Evolutionary conservation across 371 early-diverging fungal species (phyloP), one percentile per base, ranked within the genome.

Genomic region (Mortierella sp.): DNA sequence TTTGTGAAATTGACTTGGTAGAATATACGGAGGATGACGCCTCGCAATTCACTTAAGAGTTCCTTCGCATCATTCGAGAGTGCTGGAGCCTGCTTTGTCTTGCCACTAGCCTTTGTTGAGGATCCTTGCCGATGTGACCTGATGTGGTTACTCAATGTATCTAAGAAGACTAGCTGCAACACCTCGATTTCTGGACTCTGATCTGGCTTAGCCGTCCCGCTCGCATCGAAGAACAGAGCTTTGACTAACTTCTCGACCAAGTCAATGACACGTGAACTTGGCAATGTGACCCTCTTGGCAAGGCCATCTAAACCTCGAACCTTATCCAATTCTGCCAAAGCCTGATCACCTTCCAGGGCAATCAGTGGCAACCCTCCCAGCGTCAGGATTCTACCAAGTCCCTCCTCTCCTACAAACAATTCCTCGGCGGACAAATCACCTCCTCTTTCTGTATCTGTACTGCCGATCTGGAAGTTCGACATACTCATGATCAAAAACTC

Each of bases 301-400:
- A 90, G 80, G 3, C 89, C 85, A 52, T 84, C 87, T 79, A 89
- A 77, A 10, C 91, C 91, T 61, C 91, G 87, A 22, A 89, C 87
- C 52, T 81, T 86, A 36, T 69, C 72, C 57, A 81, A 53, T 28
- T 81, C 82, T 22, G 67, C 72, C 38, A 68, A 33, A 3, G 70
- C 82, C 21, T 69, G 82, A 43, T 70, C 85, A 11, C 72, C 65
- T 6, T 57, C 69, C n/a, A 41, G 9, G 4, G 50, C 58, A n/a
- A 71, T 1, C 62, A 67, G 22, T 0, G 84, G 77, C 8, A 90
- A 58, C 9, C 89, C 89, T 24, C 85, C 77, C 7, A 90, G 70
- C 19, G 84, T 84, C 48, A 90, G 60, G 4, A 90, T 67, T 36
- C 84, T 76, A 15, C 87, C 91, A 3, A 89, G 65, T 22, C 88